These are phyloP conservation scores for Blastobotrys illinoisensis DNA, from an alignment of 1,139 yeast genomes.

Conservation along the genomic window DNA sequence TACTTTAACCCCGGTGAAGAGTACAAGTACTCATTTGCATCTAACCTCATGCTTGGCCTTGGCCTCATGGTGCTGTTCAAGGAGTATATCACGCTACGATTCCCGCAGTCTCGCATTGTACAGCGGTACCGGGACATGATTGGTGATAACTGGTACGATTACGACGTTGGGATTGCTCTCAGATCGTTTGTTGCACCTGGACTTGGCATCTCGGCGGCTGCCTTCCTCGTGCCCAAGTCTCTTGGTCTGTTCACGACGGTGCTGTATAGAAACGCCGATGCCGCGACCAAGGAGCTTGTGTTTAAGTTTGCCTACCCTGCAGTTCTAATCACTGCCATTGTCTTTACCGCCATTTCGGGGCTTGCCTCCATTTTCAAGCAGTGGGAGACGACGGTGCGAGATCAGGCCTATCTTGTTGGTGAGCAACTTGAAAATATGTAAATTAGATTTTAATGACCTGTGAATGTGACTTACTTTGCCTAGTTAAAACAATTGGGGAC, in stretches of 20 bases:
- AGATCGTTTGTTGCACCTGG: constrained; percentile 12
- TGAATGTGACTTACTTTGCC: not conserved
- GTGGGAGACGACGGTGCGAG: constrained; percentile 28
- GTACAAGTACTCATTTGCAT: constrained; percentile 1
- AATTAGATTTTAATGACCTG: not conserved
- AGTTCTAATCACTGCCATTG: constrained; percentile 3
- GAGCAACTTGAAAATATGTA: constrained; percentile 32
- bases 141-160: constrained; percentile 16
- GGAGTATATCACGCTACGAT: constrained; percentile 5
- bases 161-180: constrained; percentile 12
- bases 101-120: constrained; percentile 7
- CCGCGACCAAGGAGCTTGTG: constrained; percentile 1
- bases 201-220: not conserved
- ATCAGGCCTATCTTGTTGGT: constrained; percentile 33
- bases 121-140: constrained; percentile 8
- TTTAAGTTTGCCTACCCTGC: constrained; percentile 10
- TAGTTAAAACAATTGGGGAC: no score
- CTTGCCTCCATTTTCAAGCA: constrained; percentile 11
- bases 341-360: constrained; percentile 1
- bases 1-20: not conserved
- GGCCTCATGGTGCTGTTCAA: constrained; percentile 6
- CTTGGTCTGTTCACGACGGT: constrained; percentile 12
- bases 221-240: constrained; percentile 7
- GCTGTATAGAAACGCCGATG: constrained; percentile 4
- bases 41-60: constrained; percentile 6